These are phyloP conservation scores for Chrysoporthe deuterocubensis DNA, from an alignment of 2,329 filamentous ascomycete species.

Conservation along the genomic window DNA sequence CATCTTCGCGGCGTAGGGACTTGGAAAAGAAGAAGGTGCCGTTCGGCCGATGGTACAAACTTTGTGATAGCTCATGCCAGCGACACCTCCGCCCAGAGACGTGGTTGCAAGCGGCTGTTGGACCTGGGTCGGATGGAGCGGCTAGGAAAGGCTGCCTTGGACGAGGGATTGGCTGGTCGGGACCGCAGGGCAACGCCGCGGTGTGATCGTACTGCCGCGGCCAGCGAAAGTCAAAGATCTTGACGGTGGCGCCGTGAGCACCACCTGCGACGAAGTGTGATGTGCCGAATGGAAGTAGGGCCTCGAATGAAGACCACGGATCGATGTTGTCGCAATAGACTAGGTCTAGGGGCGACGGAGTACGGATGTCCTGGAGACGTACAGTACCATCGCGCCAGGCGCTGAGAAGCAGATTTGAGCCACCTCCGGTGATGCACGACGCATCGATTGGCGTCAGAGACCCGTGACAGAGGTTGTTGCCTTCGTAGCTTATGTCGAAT, in stretches of 20 bases:
- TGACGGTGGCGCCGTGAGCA: constrained; percentile 47
- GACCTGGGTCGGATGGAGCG: constrained; percentile 17
- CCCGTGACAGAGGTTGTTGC: constrained; percentile 38
- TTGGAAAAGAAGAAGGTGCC: constrained; percentile 50
- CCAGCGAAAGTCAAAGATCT: constrained; percentile 60
- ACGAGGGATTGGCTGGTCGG: constrained; percentile 40
- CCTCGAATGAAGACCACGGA: constrained; percentile 48
- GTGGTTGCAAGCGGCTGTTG: constrained; percentile 41
- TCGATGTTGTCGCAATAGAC: constrained; percentile 59
- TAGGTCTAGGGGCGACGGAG: constrained; percentile 49
- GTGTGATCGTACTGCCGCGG: constrained; percentile 53
- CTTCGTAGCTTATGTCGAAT: constrained; percentile 34
- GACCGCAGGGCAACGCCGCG: constrained; percentile 50
- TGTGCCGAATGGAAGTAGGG: constrained; percentile 53
- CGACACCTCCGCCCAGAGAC: constrained; percentile 42
- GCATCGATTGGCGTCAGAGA: constrained; percentile 51
- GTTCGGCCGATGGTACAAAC: constrained; percentile 54
- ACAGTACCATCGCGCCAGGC: constrained; percentile 57
- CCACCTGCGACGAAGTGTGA: constrained; percentile 57
- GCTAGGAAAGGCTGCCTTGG: constrained; percentile 39
- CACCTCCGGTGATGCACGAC: constrained; percentile 37
- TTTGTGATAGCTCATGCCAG: constrained; percentile 52
- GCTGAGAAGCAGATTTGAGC: constrained; percentile 50
- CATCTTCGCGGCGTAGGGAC: constrained; percentile 31
- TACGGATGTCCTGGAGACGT: constrained; percentile 54